Conservation (phyloP, 192 early-diverging fungal genomes). For the Phlyctochytrium bullatum region DNA sequence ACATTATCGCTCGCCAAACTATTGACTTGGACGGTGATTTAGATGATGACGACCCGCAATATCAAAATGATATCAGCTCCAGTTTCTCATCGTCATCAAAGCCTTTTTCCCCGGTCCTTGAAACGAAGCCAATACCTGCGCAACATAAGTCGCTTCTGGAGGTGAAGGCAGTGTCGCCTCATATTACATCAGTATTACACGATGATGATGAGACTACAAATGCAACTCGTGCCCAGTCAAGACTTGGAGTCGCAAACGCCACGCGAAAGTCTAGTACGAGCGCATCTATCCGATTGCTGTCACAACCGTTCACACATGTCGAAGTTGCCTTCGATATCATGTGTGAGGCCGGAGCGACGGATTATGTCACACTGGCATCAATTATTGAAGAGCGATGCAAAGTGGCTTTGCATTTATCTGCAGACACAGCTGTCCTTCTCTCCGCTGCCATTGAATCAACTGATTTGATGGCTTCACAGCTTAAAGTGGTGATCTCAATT, state of each 20-base stretch:
- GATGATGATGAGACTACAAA: slow-evolving; percentile 7
- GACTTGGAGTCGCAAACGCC: no score
- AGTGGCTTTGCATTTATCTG: neutral
- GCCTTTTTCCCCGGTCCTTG: no score
- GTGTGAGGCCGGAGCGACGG: neutral
- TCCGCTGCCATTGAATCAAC: neutral
- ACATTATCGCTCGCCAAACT: no score
- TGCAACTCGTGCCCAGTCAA: neutral
- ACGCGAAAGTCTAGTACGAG: slow-evolving; percentile 1
- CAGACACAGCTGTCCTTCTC: neutral
- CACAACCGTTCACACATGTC: slow-evolving; percentile 11
- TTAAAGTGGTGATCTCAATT: neutral
- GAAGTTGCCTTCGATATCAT: slow-evolving; percentile 12
- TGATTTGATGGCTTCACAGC: neutral
- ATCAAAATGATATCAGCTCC: no score
- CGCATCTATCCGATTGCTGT: slow-evolving; percentile 15
- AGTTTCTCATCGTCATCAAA: no score
- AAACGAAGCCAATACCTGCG: no score
- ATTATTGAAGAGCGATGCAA: neutral
- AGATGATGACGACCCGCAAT: slow-evolving; percentile 16
- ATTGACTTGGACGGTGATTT: slow-evolving; percentile 17
- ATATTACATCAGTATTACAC: slow-evolving; percentile 8
- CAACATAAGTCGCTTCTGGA: no score
- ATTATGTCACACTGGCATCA: neutral
- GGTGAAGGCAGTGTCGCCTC: slow-evolving; percentile 17